Base-by-base conservation (phyloP, 2,329 filamentous ascomycete genomes). In the Hypoxylon sp. region DNA sequence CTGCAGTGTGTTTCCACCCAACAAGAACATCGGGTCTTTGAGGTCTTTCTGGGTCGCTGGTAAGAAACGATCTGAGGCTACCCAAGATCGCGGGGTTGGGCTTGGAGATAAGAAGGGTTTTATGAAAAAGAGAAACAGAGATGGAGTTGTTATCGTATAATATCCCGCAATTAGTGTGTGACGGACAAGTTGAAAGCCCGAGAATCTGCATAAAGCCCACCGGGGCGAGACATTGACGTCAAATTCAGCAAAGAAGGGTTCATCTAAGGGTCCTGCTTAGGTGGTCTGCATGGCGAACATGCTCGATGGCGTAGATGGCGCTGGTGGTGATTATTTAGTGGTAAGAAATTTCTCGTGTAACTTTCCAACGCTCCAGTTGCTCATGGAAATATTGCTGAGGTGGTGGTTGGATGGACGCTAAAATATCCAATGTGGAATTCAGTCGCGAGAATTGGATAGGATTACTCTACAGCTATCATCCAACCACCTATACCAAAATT, bases 241-340 rank as follows among this genome's bases (percentile, higher is more conserved):
- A 57, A 12, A 26, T 6, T 34, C 11, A 13, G 38, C 9, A 36
- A 19, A 13, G 19, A 15, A 35, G 29, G 16, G 19, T 12, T 49
- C 16, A 7, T 27, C 19, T 49, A 40, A 30, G 31, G 30, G 41
- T 31, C 26, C 15, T 23, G 35, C 16, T 44, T 32, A 25, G 27
- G 36, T 43, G 42, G 36, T 50, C 15, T 17, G 30, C 35, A 41
- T 31, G 25, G 8, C 41, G 19, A n/a, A 17, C 17, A 55, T 51
- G 55, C 38, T 40, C 17, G 19, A 58, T 58, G 51, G 51, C 55
- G 55, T 58, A 58, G 55, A 21, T 51, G 55, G 55, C 51, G 55
- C 55, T 37, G 36, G 13, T 21, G 32, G 17, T 27, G 38, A 16
- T 5, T 38, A 7, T 19, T 31, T 5, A 34, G 5, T 55, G 46